A percentile compares a stretch with the other conserved stretches of the same genome.
phyloP scores from a whole-genome alignment of 306 rosid species.

The Cajanus cajan region DNA sequence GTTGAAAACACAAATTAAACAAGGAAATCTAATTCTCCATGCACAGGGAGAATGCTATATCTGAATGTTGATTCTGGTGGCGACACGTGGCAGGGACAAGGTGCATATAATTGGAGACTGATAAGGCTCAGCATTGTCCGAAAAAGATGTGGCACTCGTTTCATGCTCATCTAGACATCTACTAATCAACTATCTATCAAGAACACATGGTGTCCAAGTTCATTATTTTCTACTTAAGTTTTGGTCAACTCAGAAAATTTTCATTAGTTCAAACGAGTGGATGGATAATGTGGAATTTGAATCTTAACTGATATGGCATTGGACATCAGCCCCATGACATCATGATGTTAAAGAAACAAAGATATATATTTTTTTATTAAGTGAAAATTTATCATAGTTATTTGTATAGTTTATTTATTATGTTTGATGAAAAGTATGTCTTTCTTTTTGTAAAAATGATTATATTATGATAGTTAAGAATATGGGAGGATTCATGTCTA shows the following conservation, averaged over 20 bases:
- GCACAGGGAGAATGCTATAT: conserved; percentile 24
- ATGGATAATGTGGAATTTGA: background rate
- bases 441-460: too few species aligned
- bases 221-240: background rate
- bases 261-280: background rate
- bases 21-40: conserved; percentile 19
- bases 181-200: background rate
- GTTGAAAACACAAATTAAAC: background rate
- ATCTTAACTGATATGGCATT: background rate
- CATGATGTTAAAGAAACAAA: background rate
- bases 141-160: conserved; percentile 3
- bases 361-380: background rate
- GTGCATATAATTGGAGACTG: conserved; percentile 6
- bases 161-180: background rate
- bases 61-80: background rate
- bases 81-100: conserved; percentile 27
- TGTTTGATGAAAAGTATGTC: too few species aligned
- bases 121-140: conserved; percentile 2
- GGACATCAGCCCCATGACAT: too few species aligned
- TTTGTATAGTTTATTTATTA: too few species aligned
- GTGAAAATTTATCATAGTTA: too few species aligned
- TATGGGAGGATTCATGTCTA: too few species aligned
- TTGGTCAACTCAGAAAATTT: background rate
- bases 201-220: background rate
- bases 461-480: too few species aligned